These are phyloP conservation scores for Actinidia arguta DNA, from an alignment of 179 eudicot species.

Conservation along the genomic window DNA sequence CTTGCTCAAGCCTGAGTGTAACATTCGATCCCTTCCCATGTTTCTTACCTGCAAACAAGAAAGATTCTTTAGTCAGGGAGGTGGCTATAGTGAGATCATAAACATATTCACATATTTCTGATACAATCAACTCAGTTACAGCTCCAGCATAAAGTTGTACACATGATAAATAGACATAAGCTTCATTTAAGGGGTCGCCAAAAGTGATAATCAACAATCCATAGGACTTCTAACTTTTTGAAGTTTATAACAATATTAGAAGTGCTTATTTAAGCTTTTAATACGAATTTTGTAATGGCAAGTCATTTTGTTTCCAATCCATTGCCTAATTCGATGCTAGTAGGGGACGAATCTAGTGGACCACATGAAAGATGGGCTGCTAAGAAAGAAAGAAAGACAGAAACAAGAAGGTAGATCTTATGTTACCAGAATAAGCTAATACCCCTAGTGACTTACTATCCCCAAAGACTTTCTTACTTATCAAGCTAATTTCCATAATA, in stretches of 20 bases:
- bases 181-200: not conserved
- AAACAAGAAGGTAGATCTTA: not conserved
- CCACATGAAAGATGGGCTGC: not conserved
- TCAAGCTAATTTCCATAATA: too few species aligned
- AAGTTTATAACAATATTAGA: not conserved
- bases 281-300: not conserved
- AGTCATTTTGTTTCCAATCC: not conserved
- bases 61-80: not conserved
- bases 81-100: not conserved
- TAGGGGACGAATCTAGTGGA: not conserved
- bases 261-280: not conserved
- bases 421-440: too few species aligned
- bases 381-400: not conserved
- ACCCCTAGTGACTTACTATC: too few species aligned
- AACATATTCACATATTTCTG: not conserved
- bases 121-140: too few species aligned
- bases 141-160: not conserved
- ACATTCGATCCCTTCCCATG: not conserved
- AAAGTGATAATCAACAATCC: too few species aligned
- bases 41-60: slow-evolving; percentile 19
- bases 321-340: not conserved
- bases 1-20: not conserved
- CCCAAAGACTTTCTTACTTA: too few species aligned
- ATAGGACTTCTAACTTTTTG: not conserved
- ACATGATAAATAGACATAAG: not conserved